These are phyloP conservation scores for Chrysanthemum seticuspe DNA, from an alignment of 129 eudicot genomes.

Conservation along the genomic window DNA sequence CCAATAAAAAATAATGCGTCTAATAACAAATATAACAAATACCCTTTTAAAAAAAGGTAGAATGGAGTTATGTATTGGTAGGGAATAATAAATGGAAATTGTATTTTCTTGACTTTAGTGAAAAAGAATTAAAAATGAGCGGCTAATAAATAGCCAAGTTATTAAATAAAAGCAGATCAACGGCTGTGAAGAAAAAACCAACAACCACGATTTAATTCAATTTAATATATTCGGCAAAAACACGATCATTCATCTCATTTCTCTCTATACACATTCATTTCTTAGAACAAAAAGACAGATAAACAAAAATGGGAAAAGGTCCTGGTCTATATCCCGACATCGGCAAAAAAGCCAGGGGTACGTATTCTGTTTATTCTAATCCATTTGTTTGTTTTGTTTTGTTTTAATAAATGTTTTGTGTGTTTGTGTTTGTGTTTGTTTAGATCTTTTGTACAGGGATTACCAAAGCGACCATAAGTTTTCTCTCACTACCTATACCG, in stretches of 20 bases:
- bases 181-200: conserved; percentile 32
- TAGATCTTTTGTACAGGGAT: conserved; percentile 89
- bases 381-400: not conserved
- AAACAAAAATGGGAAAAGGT: conserved; percentile 58
- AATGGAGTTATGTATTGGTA: too few species aligned
- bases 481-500: conserved; percentile 63
- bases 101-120: conserved; percentile 26
- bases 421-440: conserved; percentile 19
- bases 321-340: conserved; percentile 85
- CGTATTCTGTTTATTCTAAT: not conserved
- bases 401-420: not conserved
- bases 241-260: conserved; percentile 17
- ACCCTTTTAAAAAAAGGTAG: too few species aligned
- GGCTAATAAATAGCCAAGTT: conserved; percentile 12
- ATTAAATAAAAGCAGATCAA: not conserved
- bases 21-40: too few species aligned
- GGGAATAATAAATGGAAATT: not conserved
- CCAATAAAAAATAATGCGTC: too few species aligned
- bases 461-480: conserved; percentile 82
- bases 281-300: not conserved
- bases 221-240: not conserved
- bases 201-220: conserved; percentile 8
- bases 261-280: conserved; percentile 1
- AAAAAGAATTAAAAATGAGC: conserved; percentile 9
- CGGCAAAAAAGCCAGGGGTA: conserved; percentile 85